phyloP scores from a whole-genome alignment of 106 monocot genomes.

The Gastrodia elata region DNA sequence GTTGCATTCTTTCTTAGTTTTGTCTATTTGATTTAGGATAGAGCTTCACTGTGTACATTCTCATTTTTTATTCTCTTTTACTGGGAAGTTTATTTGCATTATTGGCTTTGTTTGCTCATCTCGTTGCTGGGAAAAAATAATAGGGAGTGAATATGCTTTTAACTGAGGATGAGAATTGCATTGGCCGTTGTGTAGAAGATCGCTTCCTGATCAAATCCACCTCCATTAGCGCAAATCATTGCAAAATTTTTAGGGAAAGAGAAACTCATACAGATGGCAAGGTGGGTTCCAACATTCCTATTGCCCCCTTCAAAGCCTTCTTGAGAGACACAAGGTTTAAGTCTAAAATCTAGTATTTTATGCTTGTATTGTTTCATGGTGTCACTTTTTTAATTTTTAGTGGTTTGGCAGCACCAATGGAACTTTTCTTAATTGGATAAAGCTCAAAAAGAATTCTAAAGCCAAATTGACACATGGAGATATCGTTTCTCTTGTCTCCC shows the following conservation, averaged over 20 bases:
- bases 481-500: conserved; percentile 66
- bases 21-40: neutral
- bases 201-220: conserved; percentile 42
- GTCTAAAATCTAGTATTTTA: neutral
- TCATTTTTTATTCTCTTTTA: neutral
- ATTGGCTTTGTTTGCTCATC: neutral
- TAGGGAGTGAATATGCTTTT: conserved; percentile 95
- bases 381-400: conserved; percentile 12
- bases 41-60: neutral
- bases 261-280: conserved; percentile 22
- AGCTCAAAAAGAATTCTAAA: conserved; percentile 47
- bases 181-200: conserved; percentile 71
- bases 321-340: conserved; percentile 83
- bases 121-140: neutral
- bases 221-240: conserved; percentile 66
- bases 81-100: neutral
- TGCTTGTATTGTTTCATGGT: conserved; percentile 1
- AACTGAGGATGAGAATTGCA: conserved; percentile 45
- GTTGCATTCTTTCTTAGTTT: neutral
- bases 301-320: conserved; percentile 27
- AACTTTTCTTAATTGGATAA: conserved; percentile 79
- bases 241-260: conserved; percentile 60
- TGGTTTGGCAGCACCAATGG: conserved; percentile 81
- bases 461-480: conserved; percentile 74
- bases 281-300: conserved; percentile 9